Base-by-base conservation (phyloP, 495 filamentous ascomycete genomes). In the Penicillium fimorum region DNA sequence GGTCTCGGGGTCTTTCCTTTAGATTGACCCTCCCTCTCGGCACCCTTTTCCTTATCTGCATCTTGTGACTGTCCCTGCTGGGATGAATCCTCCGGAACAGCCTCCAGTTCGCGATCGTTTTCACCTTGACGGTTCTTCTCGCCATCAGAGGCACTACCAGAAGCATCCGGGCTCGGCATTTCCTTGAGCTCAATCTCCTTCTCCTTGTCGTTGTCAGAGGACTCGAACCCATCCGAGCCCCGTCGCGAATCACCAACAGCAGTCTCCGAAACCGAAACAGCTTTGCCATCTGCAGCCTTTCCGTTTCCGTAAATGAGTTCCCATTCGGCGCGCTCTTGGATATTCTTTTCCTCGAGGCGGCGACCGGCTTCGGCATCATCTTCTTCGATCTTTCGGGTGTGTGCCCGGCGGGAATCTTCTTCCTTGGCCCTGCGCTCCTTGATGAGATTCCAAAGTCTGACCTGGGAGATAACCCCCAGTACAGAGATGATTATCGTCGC, bases 381-480 rank as follows among this genome's bases (percentile, higher is more conserved):
- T 61, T 83, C 80, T n/a, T 91, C 80, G 11, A 84, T 76, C 60
- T 79, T 77, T 17, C 74, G 74, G 55, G 84, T 75, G 25, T 82
- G 82, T 54, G 87, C 79, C 15, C 79, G 72, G 24, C 75, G 71
- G 38, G 80, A 77, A 11, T 74, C 77, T 15, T 82, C 83, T 50
- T 82, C 86, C 59, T 82, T 81, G 17, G 82, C 79, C 18, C 90
- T 77, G 46, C 86, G 79, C 50, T 90, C 82, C 60, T 87, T 86
- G 49, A 97, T 82, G n/a, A 96, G 78, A 49, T 87, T 88, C 93
- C 93, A 97, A 9, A 97, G 74, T 55, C 85, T 87, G 58, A 96
- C 72, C 69, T 97, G 93, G 3, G 89, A 95, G 41, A 94, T 80
- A 10, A 95, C 75, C 13, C 93, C 91, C 5, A 91, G 67, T 6